Conservation (phyloP, 805 yeast species). For the Metschnikowia borealis region DNA sequence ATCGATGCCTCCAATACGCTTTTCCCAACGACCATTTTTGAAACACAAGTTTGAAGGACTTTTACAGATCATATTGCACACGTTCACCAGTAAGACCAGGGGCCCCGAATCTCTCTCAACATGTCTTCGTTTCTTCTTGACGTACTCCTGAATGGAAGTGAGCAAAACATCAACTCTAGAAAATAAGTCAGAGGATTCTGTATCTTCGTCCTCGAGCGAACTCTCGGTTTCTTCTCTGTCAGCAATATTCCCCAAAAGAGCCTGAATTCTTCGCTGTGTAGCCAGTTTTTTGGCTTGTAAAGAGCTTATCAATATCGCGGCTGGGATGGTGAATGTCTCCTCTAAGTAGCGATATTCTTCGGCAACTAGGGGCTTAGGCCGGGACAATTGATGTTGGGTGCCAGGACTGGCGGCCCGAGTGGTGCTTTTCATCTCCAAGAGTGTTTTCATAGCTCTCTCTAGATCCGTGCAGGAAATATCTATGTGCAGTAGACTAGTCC, state of each 20-base stretch:
- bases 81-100: background rate
- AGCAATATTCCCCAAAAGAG: background rate
- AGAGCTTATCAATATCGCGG: background rate
- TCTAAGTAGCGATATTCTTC: background rate
- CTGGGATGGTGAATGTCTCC: background rate
- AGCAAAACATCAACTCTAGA: background rate
- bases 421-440: background rate
- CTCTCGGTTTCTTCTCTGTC: background rate
- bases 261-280: slow-evolving; percentile 1
- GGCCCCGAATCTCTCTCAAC: background rate
- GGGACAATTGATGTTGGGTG: background rate
- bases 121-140: background rate
- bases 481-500: background rate
- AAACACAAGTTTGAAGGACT: slow-evolving; percentile 1
- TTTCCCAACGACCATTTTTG: slow-evolving; percentile 11
- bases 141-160: background rate
- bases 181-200: background rate
- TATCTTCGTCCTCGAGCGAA: background rate
- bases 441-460: background rate
- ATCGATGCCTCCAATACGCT: slow-evolving; percentile 1
- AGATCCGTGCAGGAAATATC: background rate
- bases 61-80: slow-evolving; percentile 5
- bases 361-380: background rate
- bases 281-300: background rate
- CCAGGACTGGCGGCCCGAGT: background rate